Conservation (phyloP, 305 asterid genomes). For the Nicotiana rustica region DNA sequence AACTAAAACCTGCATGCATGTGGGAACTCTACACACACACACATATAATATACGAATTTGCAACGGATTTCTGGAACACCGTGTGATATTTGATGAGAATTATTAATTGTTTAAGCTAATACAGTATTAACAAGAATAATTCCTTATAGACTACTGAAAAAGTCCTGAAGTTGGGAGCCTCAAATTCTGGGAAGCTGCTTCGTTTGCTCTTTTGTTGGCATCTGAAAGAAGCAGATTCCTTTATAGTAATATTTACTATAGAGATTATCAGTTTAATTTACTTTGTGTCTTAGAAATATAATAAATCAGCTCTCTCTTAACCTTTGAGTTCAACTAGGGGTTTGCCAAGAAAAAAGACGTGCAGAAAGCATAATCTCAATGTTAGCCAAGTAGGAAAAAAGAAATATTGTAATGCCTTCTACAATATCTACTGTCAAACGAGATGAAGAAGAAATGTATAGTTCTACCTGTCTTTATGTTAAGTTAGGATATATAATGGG, state of each 20-base stretch:
- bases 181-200: slow-evolving; percentile 37
- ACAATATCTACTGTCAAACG: not conserved
- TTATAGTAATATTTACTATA: slow-evolving; percentile 9
- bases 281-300: not conserved
- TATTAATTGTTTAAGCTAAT: not conserved
- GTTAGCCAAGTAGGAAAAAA: not conserved
- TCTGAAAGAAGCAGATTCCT: slow-evolving; percentile 32
- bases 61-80: not conserved
- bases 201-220: slow-evolving; percentile 25
- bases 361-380: not conserved
- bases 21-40: not conserved
- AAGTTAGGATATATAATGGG: not conserved
- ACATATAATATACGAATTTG: not conserved
- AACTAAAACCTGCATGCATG: slow-evolving; percentile 34
- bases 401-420: not conserved
- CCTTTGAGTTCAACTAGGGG: slow-evolving; percentile 14
- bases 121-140: not conserved
- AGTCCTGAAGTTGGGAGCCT: slow-evolving; percentile 27
- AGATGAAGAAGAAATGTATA: not conserved
- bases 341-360: not conserved
- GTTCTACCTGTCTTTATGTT: not conserved
- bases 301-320: slow-evolving; percentile 9
- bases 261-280: not conserved
- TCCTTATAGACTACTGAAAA: not conserved
- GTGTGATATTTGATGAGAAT: not conserved